Conservation (phyloP, 805 yeast genomes). For the Millerozyma acaciae region DNA sequence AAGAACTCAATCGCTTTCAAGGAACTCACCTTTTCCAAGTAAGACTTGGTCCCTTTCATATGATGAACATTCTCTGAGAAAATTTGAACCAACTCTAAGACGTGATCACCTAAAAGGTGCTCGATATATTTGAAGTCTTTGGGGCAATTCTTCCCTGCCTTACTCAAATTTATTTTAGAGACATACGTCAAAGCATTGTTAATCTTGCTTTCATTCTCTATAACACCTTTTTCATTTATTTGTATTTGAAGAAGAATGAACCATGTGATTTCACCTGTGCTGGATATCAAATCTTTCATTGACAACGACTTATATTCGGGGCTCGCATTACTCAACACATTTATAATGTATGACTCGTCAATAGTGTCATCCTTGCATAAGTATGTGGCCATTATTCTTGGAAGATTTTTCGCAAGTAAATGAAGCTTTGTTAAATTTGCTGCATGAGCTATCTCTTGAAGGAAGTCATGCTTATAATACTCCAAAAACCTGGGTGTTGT, state of each 20-base stretch:
- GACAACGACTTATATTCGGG: constrained; percentile 39
- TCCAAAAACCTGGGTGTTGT: constrained; percentile 76
- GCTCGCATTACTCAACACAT: constrained; percentile 50
- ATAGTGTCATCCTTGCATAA: constrained; percentile 48
- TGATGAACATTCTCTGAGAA: constrained; percentile 80
- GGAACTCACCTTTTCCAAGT: constrained; percentile 65
- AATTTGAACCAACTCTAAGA: constrained; percentile 71
- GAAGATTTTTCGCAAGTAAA: constrained; percentile 46
- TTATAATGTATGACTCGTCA: constrained; percentile 47
- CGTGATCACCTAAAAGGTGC: constrained; percentile 46
- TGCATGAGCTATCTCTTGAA: constrained; percentile 59
- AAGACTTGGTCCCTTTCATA: constrained; percentile 66
- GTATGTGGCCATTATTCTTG: constrained; percentile 55
- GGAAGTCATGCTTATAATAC: constrained; percentile 57
- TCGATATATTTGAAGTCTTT: constrained; percentile 22
- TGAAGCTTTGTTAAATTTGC: constrained; percentile 43
- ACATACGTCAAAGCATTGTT: constrained; percentile 41
- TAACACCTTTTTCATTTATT: constrained; percentile 21
- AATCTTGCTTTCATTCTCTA: constrained; percentile 33
- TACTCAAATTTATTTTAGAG: constrained; percentile 23
- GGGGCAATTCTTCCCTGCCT: constrained; percentile 9
- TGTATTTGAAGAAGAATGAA: constrained; percentile 29
- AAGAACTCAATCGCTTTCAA: constrained; percentile 71
- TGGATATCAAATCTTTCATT: constrained; percentile 31
- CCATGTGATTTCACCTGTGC: constrained; percentile 39